Base-by-base conservation (phyloP, 129 eudicot species). In the Saussurea involucrata region DNA sequence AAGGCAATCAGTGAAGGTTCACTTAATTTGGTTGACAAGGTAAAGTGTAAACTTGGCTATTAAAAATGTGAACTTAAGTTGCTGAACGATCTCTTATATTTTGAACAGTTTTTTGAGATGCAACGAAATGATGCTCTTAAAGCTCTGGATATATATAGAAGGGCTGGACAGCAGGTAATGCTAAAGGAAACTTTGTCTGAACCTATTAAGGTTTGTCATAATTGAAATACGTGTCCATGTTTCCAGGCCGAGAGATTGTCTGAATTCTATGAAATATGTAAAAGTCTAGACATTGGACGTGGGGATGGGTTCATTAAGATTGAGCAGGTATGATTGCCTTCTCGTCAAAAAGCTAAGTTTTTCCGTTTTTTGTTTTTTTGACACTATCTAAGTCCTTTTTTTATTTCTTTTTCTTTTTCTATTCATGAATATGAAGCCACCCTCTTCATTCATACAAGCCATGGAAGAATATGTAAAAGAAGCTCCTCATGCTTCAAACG, bases 51-150 rank as follows among this genome's bases (percentile, higher is more conserved):
- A 9, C 63, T 49, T 73, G 63, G 49, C 3, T 31, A 29, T 27
- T 61, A 53, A 18, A 10, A 17, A 12, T 12, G 40, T 10, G 32
- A 71, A 24, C 29, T 42, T 32, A 5, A 12, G 6, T 80, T 55
- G 21, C 7, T 53, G 11, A 31, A 32, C 13, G 8, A 10, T 22
- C 17, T 36, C 18, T 4, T 17, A 66, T 22, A 9, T 32, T 67
- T 21, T 78, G 18, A 71, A 76, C 90, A 93, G 98, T 93, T 93
- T 77, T 93, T 93, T 81, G 98, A 93, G 94, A 93, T 93, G 98
- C 91, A 90, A 79, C 88, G 86, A 58, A 71, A 75, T 77, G 98
- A 92, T 86, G 94, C 94, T 34, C 81, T 78, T 13, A 85, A 67
- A 78, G 90, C 98, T 73, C 71, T 93, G 75, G 96, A 90, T 77